Percentiles rank a stretch among this genome's conserved stretches.
phyloP scores from a whole-genome alignment of 768 basidiomycete genomes.

The Mycena vulgaris region DNA sequence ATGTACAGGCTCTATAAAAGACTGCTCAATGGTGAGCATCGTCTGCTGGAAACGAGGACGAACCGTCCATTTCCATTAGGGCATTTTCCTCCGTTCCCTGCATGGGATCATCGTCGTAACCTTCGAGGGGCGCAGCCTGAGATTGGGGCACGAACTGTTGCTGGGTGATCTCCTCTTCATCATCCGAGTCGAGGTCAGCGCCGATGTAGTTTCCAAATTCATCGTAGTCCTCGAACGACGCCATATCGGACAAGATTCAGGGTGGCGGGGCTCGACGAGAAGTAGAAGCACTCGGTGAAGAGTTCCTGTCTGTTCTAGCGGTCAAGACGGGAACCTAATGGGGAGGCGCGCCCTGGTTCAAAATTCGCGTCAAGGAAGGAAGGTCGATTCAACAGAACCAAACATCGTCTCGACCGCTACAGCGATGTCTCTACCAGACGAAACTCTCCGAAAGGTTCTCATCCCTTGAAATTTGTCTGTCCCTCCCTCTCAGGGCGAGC shows the following conservation, averaged over 20 bases:
- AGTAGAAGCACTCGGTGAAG: too few relatives aligned
- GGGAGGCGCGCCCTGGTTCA: constrained; percentile 78
- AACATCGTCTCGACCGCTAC: constrained; percentile 29
- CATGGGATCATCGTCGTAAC: constrained; percentile 83
- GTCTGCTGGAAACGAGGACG: constrained; percentile 42
- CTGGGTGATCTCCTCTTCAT: constrained; percentile 74
- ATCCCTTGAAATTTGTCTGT: constrained; percentile 29
- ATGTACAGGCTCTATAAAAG: constrained; percentile 74
- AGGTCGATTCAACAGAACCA: constrained; percentile 50
- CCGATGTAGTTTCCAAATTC: constrained; percentile 74
- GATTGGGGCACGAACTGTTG: constrained; percentile 60
- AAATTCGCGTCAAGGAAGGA: constrained; percentile 91
- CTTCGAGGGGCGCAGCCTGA: constrained; percentile 78
- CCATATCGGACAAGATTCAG: constrained; percentile 57
- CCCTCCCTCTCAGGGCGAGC: constrained; percentile 40
- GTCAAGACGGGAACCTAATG: not conserved
- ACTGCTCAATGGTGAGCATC: constrained; percentile 41
- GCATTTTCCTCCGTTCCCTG: constrained; percentile 69
- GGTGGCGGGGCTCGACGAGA: too few relatives aligned
- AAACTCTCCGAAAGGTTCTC: constrained; percentile 84
- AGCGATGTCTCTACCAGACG: constrained; percentile 80
- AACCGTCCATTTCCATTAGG: constrained; percentile 91
- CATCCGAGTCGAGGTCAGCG: constrained; percentile 93
- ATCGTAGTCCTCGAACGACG: constrained; percentile 75
- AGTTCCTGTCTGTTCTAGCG: not conserved